A percentile compares a stretch with the other conserved stretches of the same genome.
phyloP scores from a whole-genome alignment of 169 alveolate genomes.

The Eimeria mitis region DNA sequence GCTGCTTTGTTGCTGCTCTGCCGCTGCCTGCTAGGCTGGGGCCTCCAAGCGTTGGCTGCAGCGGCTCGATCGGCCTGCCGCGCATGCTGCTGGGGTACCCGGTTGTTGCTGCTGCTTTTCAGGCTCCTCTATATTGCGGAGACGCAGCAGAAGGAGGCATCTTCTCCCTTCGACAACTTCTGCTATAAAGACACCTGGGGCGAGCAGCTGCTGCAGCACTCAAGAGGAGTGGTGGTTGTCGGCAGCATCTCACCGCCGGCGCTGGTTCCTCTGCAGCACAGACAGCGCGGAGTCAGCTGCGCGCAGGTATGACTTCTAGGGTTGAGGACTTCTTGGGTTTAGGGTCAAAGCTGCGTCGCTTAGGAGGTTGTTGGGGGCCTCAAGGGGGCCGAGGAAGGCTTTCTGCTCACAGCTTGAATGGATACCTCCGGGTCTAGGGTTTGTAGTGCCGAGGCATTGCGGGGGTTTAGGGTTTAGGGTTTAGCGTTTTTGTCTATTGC shows the following conservation, averaged over 20 bases:
- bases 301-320: constrained; percentile 17
- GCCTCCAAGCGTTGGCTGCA: neutral
- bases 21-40: neutral
- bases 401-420: neutral
- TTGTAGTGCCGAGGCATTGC: neutral
- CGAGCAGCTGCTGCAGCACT: constrained; percentile 62
- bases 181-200: constrained; percentile 61
- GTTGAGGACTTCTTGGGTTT: neutral
- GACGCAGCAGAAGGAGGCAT: neutral
- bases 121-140: constrained; percentile 33
- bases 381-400: neutral
- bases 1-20: too few species aligned
- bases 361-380: neutral
- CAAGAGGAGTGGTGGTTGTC: neutral
- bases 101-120: neutral
- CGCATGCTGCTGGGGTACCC: neutral
- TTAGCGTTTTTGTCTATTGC: neutral
- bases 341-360: neutral
- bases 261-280: neutral
- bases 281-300: neutral
- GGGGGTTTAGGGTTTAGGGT: neutral
- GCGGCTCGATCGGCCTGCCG: neutral
- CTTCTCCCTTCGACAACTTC: constrained; percentile 1
- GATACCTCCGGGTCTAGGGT: neutral
- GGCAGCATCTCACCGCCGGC: constrained; percentile 18